These are phyloP conservation scores for Diaporthe vaccinii DNA, from an alignment of 2,329 filamentous ascomycete species.

Conservation along the genomic window DNA sequence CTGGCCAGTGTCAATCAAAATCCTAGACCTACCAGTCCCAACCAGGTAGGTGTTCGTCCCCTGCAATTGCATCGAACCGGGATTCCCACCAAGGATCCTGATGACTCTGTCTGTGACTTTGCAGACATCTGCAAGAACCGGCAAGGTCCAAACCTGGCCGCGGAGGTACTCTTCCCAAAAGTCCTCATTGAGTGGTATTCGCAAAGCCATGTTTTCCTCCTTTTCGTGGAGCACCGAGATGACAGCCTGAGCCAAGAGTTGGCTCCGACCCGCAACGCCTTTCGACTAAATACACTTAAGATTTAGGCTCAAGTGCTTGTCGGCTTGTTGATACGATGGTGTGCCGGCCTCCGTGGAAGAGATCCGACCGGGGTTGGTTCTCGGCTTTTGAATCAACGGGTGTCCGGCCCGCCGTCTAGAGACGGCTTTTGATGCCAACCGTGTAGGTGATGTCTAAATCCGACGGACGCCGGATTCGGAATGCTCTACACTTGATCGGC, in stretches of 20 bases:
- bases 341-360: neutral
- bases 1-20: slow-evolving; percentile 8
- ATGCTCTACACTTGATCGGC: neutral
- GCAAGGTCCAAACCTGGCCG: neutral
- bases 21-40: slow-evolving; percentile 3
- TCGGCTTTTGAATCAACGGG: neutral
- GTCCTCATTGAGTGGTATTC: neutral
- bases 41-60: slow-evolving; percentile 15
- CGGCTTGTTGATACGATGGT: neutral
- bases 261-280: too few relatives aligned
- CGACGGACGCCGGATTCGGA: neutral
- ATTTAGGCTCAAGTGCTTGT: neutral
- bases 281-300: too few relatives aligned
- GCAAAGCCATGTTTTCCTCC: neutral
- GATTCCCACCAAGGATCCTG: neutral
- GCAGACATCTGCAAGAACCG: neutral
- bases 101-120: neutral
- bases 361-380: neutral
- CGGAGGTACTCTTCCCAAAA: neutral
- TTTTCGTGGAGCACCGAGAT: neutral
- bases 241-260: neutral
- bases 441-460: neutral
- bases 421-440: neutral
- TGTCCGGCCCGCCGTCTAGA: neutral
- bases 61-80: slow-evolving; percentile 5